A percentile compares a stretch with the other conserved stretches of the same genome.
Conservation (phyloP, 176 grass and related monocot genomes). For the bread wheat (Triticum aestivum) region DNA sequence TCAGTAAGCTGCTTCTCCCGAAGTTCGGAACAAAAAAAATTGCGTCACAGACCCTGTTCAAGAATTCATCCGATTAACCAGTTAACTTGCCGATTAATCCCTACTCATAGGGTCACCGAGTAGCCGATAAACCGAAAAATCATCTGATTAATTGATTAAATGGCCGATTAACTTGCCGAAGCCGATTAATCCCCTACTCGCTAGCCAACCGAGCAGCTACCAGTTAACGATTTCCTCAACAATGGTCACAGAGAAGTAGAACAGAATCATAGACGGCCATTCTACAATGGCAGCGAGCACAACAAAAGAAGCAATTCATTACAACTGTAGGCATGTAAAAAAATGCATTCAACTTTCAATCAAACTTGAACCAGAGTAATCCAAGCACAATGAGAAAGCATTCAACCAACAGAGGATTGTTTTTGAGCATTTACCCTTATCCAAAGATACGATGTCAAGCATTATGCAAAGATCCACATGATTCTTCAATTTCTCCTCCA, state of each 20-base stretch:
- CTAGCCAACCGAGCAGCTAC: no score
- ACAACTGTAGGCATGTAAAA: neutral
- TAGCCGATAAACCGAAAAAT: no score
- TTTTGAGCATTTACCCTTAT: slow-evolving; percentile 55
- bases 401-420: neutral
- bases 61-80: no score
- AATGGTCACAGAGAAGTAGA: neutral
- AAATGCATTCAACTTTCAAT: neutral
- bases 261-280: neutral
- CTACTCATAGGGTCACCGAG: no score
- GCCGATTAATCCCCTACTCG: no score
- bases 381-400: neutral
- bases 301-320: neutral
- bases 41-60: neutral
- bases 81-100: no score
- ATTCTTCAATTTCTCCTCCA: slow-evolving; percentile 63
- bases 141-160: no score
- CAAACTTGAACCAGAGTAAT: neutral
- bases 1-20: neutral
- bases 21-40: neutral
- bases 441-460: slow-evolving; percentile 68
- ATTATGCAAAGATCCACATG: slow-evolving; percentile 77
- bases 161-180: no score
- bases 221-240: no score
- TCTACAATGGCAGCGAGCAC: neutral